Percentiles rank a stretch among this genome's conserved stretches.
Conservation (phyloP, 2,329 filamentous ascomycete species). For the Myriosclerotinia duriaeana region DNA sequence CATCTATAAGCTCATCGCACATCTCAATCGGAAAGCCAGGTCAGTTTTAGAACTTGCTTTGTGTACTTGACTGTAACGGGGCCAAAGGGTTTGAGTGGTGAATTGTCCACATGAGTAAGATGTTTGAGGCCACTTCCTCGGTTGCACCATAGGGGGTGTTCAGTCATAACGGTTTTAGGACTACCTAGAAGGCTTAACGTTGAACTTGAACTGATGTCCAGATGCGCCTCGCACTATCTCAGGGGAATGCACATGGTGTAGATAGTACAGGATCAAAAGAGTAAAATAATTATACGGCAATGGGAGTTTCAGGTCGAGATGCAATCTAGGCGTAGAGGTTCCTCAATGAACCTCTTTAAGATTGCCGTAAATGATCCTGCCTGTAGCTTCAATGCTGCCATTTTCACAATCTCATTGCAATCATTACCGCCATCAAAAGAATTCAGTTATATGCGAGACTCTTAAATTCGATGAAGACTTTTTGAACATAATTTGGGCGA, state of each 20-base stretch:
- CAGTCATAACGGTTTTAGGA: neutral
- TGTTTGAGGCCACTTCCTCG: neutral
- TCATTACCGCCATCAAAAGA: neutral
- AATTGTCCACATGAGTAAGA: neutral
- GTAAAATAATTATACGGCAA: neutral
- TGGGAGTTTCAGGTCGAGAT: neutral
- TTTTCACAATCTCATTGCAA: neutral
- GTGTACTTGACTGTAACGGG: neutral
- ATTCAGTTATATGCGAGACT: neutral
- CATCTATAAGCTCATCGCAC: neutral
- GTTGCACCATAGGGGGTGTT: neutral
- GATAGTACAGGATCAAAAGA: neutral
- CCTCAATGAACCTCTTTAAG: no score
- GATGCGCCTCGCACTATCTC: neutral
- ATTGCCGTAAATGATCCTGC: neutral
- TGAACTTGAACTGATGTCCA: neutral
- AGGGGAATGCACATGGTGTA: neutral
- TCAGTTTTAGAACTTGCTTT: no score
- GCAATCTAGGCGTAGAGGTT: neutral
- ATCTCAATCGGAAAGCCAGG: neutral
- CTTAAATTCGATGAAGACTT: neutral
- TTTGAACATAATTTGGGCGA: neutral
- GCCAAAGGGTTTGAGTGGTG: neutral
- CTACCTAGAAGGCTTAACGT: slow-evolving; percentile 4
- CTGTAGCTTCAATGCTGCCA: neutral